These are phyloP conservation scores for Lolium multiflorum DNA, from an alignment of 176 grass and related monocot genomes.

Conservation along the genomic window DNA sequence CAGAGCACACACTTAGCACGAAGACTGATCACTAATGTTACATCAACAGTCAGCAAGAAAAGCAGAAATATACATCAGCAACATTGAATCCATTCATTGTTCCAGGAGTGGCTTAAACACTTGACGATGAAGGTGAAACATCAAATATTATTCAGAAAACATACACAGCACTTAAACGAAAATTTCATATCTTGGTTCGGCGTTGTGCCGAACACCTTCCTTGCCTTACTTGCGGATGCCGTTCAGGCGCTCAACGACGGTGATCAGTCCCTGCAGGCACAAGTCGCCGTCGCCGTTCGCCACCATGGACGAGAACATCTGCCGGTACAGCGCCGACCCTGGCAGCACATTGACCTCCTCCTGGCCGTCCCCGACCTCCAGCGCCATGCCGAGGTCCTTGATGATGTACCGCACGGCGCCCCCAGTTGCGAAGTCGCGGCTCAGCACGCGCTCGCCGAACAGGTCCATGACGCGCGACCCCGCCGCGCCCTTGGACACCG, in stretches of 20 bases:
- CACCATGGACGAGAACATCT: constrained; percentile 82
- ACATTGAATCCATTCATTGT: neutral
- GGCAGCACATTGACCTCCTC: constrained; percentile 54
- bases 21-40: constrained; percentile 1
- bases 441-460: constrained; percentile 62
- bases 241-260: constrained; percentile 75
- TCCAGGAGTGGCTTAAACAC: neutral
- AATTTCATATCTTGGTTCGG: neutral
- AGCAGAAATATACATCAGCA: neutral
- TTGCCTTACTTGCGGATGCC: constrained; percentile 46
- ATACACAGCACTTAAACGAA: neutral
- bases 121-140: neutral
- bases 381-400: constrained; percentile 91
- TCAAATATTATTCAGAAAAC: constrained; percentile 1
- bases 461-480: constrained; percentile 80
- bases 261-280: constrained; percentile 65
- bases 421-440: constrained; percentile 61
- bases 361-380: constrained; percentile 46
- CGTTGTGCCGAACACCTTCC: constrained; percentile 40
- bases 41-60: constrained; percentile 2
- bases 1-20: neutral
- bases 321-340: constrained; percentile 64
- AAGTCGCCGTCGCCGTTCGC: constrained; percentile 75
- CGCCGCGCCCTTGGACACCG: constrained; percentile 66
- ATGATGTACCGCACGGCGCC: constrained; percentile 70